phyloP scores from a whole-genome alignment of 176 grass and related monocot genomes.

The Oryza coarctata region DNA sequence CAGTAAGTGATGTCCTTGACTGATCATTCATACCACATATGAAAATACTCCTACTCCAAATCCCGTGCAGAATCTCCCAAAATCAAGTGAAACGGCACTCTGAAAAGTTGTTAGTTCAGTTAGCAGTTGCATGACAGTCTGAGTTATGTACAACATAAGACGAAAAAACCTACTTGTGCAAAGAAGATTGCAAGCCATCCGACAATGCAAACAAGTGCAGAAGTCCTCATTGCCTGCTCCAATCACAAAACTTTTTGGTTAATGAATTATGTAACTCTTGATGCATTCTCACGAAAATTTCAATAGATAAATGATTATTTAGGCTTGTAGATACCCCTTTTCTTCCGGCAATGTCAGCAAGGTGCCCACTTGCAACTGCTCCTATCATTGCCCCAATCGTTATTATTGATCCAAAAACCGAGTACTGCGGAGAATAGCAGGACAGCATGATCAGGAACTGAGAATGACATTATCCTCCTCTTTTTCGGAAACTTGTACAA shows the following conservation, averaged over 20 bases:
- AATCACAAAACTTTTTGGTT: not conserved
- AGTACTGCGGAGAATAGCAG: conserved; percentile 38
- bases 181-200: conserved; percentile 62
- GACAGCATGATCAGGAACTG: not conserved
- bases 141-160: not conserved
- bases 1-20: not conserved
- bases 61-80: conserved; percentile 52
- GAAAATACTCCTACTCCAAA: conserved; percentile 60
- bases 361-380: conserved; percentile 46
- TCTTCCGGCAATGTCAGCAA: conserved; percentile 50
- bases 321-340: conserved; percentile 49
- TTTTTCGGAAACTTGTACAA: not conserved
- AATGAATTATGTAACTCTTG: conserved; percentile 11
- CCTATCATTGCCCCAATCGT: conserved; percentile 59
- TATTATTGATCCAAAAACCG: conserved; percentile 55
- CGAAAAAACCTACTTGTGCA: conserved; percentile 26
- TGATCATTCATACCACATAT: conserved; percentile 41
- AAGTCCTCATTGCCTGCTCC: conserved; percentile 58
- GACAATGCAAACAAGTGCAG: conserved; percentile 46
- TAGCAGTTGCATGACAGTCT: not conserved
- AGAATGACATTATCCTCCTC: not conserved
- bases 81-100: conserved; percentile 42
- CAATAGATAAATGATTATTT: not conserved
- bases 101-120: conserved; percentile 6
- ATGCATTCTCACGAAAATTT: not conserved